Conservation (phyloP, 202 grass and related monocot species). For the Tripidium arundinaceum region DNA sequence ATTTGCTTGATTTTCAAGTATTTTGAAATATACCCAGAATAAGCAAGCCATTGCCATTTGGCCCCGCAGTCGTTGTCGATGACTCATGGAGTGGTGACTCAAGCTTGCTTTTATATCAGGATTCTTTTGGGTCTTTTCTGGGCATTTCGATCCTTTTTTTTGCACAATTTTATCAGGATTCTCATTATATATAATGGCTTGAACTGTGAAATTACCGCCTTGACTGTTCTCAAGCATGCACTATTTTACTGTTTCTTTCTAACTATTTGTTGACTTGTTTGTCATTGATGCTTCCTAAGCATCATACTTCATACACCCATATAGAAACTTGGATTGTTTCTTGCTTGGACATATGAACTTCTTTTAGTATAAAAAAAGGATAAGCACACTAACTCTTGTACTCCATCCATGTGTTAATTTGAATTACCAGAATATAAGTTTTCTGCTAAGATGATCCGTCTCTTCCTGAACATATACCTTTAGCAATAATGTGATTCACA, state of each 20-base stretch:
- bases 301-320: background rate
- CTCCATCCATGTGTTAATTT: background rate
- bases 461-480: background rate
- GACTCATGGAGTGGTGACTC: background rate
- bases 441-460: too few species aligned
- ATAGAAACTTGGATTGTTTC: background rate
- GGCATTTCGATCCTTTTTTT: too few species aligned
- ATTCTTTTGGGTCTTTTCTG: too few species aligned
- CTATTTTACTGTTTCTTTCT: conserved; percentile 11
- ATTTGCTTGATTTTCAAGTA: conserved; percentile 28
- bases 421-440: too few species aligned
- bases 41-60: background rate
- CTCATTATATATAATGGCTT: conserved; percentile 1
- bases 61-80: conserved; percentile 17
- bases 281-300: background rate
- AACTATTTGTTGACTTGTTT: conserved; percentile 20
- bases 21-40: conserved; percentile 1
- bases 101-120: background rate
- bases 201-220: conserved; percentile 26
- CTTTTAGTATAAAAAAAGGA: conserved; percentile 20
- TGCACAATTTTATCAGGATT: too few species aligned
- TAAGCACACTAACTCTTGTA: background rate
- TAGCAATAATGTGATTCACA: background rate
- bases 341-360: conserved; percentile 7
- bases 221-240: conserved; percentile 28